phyloP scores from a whole-genome alignment of 176 grass and related monocot species.

The Musa acuminata region DNA sequence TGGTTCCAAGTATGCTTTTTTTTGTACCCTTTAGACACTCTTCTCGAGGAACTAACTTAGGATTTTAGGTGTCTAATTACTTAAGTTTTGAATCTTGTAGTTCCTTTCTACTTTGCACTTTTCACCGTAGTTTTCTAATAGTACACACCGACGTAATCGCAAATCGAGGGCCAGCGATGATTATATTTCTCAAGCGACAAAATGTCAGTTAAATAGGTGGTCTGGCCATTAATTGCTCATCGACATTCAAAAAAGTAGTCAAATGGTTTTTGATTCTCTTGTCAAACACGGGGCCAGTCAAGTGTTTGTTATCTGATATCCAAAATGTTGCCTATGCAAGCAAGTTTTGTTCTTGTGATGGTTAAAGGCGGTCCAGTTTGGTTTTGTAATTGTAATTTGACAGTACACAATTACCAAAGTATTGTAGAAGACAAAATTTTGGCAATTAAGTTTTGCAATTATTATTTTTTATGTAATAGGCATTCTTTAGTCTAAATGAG shows the following conservation, averaged over 20 bases:
- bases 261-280: too few species aligned
- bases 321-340: neutral
- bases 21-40: too few species aligned
- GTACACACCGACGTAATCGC: neutral
- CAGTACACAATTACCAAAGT: too few species aligned
- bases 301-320: too few species aligned
- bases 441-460: neutral
- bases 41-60: too few species aligned
- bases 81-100: neutral
- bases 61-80: neutral
- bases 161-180: neutral
- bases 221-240: neutral
- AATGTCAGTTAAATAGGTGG: neutral
- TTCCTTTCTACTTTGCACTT: neutral
- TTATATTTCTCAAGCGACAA: neutral
- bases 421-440: neutral
- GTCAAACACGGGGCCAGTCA: too few species aligned
- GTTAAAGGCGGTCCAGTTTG: neutral
- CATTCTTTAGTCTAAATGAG: neutral
- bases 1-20: conserved; percentile 66
- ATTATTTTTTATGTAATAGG: neutral
- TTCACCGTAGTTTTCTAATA: neutral
- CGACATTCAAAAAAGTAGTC: too few species aligned
- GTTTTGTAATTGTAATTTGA: too few species aligned
- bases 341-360: neutral